These are phyloP conservation scores for Chrysosporium keratinophilum DNA, from an alignment of 2,329 filamentous ascomycete species.

Conservation along the genomic window DNA sequence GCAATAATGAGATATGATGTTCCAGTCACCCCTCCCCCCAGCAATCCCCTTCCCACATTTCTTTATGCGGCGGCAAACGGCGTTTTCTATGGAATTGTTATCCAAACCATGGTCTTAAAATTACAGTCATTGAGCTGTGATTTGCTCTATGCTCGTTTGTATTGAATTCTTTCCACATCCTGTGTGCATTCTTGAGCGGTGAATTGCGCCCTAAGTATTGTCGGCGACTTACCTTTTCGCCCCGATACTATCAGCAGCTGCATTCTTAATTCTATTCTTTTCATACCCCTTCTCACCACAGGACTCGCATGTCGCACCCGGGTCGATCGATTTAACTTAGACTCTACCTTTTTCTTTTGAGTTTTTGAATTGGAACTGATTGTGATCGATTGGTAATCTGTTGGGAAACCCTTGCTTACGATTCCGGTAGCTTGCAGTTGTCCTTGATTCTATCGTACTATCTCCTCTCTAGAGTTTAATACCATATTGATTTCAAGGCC, in stretches of 20 bases:
- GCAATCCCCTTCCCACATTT: background rate
- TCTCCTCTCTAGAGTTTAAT: too few relatives aligned
- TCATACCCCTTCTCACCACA: background rate
- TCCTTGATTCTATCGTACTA: background rate
- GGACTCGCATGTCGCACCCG: background rate
- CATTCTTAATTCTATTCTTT: background rate
- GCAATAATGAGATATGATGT: slow-evolving; percentile 12
- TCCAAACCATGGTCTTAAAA: background rate
- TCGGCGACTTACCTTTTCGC: too few relatives aligned
- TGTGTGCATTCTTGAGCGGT: too few relatives aligned
- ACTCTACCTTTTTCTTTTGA: background rate
- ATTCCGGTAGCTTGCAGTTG: background rate
- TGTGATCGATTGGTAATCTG: background rate
- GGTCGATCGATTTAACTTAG: background rate
- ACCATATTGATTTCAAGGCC: too few relatives aligned
- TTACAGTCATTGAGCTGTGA: background rate
- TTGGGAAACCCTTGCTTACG: background rate
- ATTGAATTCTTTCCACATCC: background rate
- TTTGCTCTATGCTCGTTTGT: background rate
- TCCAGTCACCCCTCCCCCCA: background rate
- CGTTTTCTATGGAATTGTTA: background rate
- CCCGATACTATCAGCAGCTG: too few relatives aligned
- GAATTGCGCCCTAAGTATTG: too few relatives aligned
- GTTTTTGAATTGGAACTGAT: background rate
- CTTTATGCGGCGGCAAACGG: background rate